Evolutionary conservation across 371 early-diverging fungal species (phyloP).

Genomic region (Lichtheimia ornata): DNA sequence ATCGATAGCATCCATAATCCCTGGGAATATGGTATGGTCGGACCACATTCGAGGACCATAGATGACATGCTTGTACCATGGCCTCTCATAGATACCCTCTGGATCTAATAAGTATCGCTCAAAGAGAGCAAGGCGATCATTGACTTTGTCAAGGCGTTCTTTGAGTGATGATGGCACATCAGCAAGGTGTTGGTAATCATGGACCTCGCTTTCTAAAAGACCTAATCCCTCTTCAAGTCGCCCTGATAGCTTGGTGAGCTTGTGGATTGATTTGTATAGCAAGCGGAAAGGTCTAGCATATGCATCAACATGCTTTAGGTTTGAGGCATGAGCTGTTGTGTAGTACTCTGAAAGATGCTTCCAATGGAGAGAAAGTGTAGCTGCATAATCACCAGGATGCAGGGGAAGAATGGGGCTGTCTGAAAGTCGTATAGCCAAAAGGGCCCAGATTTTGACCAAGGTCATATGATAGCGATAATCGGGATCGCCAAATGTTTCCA

Average conservation of each 20-base stretch:
- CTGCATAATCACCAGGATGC: constrained; percentile 31
- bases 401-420: constrained; percentile 31
- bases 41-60: constrained; percentile 61
- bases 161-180: constrained; percentile 21
- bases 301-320: too few relatives aligned
- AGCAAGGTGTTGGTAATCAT: neutral
- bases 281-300: constrained; percentile 4
- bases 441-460: constrained; percentile 38
- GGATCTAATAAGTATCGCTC: constrained; percentile 59
- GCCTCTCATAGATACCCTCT: constrained; percentile 56
- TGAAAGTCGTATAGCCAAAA: constrained; percentile 34
- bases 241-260: constrained; percentile 8
- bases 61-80: constrained; percentile 67
- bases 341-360: neutral
- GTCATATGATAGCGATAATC: constrained; percentile 46
- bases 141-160: constrained; percentile 26
- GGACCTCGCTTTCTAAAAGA: constrained; percentile 9
- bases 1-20: constrained; percentile 53
- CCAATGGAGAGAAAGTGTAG: constrained; percentile 14
- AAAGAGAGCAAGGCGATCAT: constrained; percentile 45
- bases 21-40: constrained; percentile 57
- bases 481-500: constrained; percentile 55
- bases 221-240: constrained; percentile 15
- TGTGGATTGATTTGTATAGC: constrained; percentile 12
- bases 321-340: neutral